Base-by-base conservation (phyloP, 495 filamentous ascomycete genomes). In the Xylaria intraflava region DNA sequence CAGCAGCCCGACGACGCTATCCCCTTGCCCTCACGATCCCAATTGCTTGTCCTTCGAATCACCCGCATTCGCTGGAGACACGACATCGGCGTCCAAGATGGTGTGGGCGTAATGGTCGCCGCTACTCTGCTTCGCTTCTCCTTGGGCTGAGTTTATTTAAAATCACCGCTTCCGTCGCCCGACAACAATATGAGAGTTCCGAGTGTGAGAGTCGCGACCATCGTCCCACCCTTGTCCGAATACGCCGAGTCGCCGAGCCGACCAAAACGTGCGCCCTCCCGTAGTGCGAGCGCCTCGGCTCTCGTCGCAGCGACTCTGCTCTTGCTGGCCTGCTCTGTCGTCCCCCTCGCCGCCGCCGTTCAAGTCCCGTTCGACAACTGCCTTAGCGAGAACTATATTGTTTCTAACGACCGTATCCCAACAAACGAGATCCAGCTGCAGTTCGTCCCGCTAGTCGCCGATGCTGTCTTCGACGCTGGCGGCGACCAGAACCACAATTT, bases 281-380 rank as follows among this genome's bases (percentile, higher is more conserved):
- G 40, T 36, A 33, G 49, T 42, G 40, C 31, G 30, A 22, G 12
- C 17, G 10, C 31, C 43, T 36, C 33, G 36, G 45, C 33, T 26
- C 33, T 52, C 49, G 10, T 54, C 40, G 26, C 24, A 26, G 19
- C 19, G 51, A 26, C 29, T 45, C 47, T 56, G 35, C 38, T 64
- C 2, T 51, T 74, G 40, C 40, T 68, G 19, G 54, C 61, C 24
- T 59, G 55, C 49, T 51, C 56, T 29, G 53, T 69, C 46, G 26
- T 65, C 14, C 60, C 49, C 31, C 65, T 67, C 11, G 67, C 58
- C 11, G 68, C 64, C 4, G 87, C 87, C 20, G 85, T 79, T 22
- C 76, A 81, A 60, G 69, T 96, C 49, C 70, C 80, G 33, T 95
- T 93, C 66, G 78, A 89, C 4, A 96, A 98, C 69, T 98, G 93